phyloP scores from a whole-genome alignment of 2,329 filamentous ascomycete genomes.

The Fusarium sp. region DNA sequence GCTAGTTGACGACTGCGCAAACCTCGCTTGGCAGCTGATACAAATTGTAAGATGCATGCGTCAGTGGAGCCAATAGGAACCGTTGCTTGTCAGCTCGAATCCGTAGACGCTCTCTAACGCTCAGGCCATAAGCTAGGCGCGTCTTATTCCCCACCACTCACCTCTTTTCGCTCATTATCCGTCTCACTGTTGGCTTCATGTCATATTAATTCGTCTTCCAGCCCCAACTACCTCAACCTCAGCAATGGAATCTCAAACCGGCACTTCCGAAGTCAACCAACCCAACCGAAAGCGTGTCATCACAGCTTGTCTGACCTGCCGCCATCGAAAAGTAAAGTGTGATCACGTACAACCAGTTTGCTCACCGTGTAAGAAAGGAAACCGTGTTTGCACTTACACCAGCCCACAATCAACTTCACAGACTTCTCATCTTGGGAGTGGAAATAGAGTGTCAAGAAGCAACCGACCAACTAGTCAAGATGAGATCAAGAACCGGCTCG shows the following conservation, averaged over 20 bases:
- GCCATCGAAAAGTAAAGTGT: not conserved
- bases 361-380: slow-evolving; percentile 2
- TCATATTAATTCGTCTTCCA: no score
- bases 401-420: not conserved
- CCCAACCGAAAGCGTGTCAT: not conserved
- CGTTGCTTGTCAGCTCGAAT: not conserved
- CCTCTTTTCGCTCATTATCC: not conserved
- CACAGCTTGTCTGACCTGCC: not conserved
- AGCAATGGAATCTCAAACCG: not conserved
- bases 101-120: not conserved
- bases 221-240: not conserved
- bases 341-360: not conserved
- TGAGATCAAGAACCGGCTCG: not conserved
- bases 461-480: not conserved
- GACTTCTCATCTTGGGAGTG: not conserved
- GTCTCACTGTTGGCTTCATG: not conserved
- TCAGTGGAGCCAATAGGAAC: not conserved
- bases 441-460: not conserved
- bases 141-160: not conserved
- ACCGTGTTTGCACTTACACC: not conserved
- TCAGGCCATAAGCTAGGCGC: not conserved
- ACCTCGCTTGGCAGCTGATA: not conserved
- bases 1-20: not conserved
- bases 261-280: not conserved
- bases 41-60: not conserved